Conservation (phyloP, 805 yeast genomes). For the Starmerella etchellsii region DNA sequence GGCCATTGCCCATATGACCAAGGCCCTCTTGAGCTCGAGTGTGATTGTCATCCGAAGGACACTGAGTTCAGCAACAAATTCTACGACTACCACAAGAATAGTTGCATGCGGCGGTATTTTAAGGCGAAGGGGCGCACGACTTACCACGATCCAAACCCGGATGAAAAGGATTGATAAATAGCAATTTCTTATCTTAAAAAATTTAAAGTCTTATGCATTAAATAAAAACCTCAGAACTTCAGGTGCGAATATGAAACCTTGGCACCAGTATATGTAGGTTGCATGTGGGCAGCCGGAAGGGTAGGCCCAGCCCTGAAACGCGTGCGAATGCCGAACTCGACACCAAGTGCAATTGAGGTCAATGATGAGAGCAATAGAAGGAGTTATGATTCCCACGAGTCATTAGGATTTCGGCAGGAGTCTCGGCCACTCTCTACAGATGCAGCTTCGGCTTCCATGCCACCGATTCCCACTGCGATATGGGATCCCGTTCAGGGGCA, state of each 20-base stretch:
- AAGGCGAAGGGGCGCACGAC: conserved; percentile 16
- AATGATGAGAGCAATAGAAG: conserved; percentile 1
- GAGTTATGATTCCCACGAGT: conserved; percentile 11
- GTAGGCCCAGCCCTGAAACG: too few relatives aligned
- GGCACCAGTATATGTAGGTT: too few relatives aligned
- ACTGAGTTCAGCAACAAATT: conserved; percentile 9
- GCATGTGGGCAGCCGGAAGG: too few relatives aligned
- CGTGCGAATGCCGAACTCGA: neutral
- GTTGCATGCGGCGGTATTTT: conserved; percentile 19
- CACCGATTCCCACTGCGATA: neutral
- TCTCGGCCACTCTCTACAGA: neutral
- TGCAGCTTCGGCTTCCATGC: neutral
- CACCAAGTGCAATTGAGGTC: conserved; percentile 12
- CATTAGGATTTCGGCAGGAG: conserved; percentile 6
- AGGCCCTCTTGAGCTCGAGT: conserved; percentile 32
- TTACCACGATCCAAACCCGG: conserved; percentile 13
- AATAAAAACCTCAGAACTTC: too few relatives aligned
- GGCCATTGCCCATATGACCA: conserved; percentile 67
- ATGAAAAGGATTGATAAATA: neutral
- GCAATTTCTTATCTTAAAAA: too few relatives aligned
- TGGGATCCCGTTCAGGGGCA: neutral
- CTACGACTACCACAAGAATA: conserved; percentile 19
- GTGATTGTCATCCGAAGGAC: conserved; percentile 37
- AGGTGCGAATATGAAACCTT: too few relatives aligned
- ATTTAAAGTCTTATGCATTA: neutral